phyloP scores from a whole-genome alignment of 2,329 filamentous ascomycete species.

The Botryotinia narcissicola region DNA sequence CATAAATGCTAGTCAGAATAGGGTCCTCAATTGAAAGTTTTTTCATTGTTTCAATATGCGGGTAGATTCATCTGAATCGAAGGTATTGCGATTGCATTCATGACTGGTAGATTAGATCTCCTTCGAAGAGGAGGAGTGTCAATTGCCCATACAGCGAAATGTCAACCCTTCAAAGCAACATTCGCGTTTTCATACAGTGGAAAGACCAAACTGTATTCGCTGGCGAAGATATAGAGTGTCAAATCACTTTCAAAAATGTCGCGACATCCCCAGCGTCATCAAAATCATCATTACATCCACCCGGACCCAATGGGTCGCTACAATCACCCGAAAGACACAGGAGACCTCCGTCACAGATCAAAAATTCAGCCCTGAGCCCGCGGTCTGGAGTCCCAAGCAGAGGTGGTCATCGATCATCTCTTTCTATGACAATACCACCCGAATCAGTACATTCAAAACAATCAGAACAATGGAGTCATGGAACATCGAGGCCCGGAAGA shows the following conservation, averaged over 20 bases:
- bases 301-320: conserved; percentile 30
- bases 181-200: conserved; percentile 95
- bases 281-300: conserved; percentile 31
- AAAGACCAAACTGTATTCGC: conserved; percentile 92
- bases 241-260: conserved; percentile 93
- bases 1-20: conserved; percentile 10
- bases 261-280: conserved; percentile 30
- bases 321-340: conserved; percentile 34
- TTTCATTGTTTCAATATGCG: conserved; percentile 31
- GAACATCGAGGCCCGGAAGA: conserved; percentile 26
- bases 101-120: conserved; percentile 36
- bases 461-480: conserved; percentile 30
- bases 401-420: conserved; percentile 61
- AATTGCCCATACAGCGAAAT: conserved; percentile 32
- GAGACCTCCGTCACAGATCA: conserved; percentile 38
- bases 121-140: conserved; percentile 36
- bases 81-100: conserved; percentile 33
- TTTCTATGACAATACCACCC: conserved; percentile 60
- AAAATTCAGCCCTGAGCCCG: conserved; percentile 48
- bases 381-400: conserved; percentile 44
- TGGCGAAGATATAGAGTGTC: conserved; percentile 92
- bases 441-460: conserved; percentile 22
- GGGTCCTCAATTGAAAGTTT: conserved; percentile 19
- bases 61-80: conserved; percentile 22
- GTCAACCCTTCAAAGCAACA: conserved; percentile 61